These are phyloP conservation scores for Fonsecaea pugnacius DNA, from an alignment of 2,329 filamentous ascomycete species.

Conservation along the genomic window DNA sequence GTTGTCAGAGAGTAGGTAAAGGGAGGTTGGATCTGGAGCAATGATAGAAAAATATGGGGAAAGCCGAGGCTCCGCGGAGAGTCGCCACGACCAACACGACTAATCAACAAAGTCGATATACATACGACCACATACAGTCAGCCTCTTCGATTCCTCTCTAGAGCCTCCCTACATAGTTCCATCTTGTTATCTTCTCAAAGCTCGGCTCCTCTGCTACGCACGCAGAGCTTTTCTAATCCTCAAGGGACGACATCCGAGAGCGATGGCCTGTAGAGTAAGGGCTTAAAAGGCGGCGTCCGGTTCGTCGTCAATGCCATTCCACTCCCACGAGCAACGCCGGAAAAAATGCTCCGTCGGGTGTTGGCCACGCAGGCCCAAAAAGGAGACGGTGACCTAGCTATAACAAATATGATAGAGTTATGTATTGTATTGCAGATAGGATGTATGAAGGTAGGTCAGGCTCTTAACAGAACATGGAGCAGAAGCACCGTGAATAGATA, in stretches of 20 bases:
- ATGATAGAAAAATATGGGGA: background rate
- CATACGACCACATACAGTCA: no score
- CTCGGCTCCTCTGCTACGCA: background rate
- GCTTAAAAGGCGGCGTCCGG: conserved; percentile 51
- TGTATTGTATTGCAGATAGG: no score
- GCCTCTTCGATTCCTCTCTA: no score
- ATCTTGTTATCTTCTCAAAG: background rate
- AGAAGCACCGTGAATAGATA: no score
- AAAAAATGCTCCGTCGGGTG: conserved; percentile 21
- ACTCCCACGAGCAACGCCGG: conserved; percentile 46
- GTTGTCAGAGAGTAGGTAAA: background rate
- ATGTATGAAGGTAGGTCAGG: no score
- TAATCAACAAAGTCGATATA: background rate
- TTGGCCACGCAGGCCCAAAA: conserved; percentile 25
- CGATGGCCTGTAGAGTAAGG: conserved; percentile 43
- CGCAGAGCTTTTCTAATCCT: conserved; percentile 13
- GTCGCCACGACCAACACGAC: background rate
- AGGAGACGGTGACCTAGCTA: conserved; percentile 16
- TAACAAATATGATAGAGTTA: background rate
- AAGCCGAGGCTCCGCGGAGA: conserved; percentile 5
- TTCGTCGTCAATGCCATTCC: conserved; percentile 55
- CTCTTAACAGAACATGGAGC: no score
- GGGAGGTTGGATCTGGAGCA: background rate
- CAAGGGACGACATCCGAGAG: background rate
- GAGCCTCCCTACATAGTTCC: background rate